phyloP scores from a whole-genome alignment of 1,284 basidiomycete genomes.

The Puccinia novopanici region DNA sequence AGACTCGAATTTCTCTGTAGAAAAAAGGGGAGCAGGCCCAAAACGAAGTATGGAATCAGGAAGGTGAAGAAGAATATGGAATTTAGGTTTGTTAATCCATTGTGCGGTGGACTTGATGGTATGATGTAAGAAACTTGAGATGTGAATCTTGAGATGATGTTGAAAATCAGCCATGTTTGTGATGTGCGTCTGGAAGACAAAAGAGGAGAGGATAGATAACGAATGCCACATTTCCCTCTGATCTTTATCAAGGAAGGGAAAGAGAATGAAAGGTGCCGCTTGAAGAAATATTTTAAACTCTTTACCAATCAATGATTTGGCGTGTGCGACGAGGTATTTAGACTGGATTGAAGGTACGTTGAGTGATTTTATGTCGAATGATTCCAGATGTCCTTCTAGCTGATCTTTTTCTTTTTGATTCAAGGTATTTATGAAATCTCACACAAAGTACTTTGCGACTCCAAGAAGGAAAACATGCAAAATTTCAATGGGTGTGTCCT shows the following conservation, averaged over 20 bases:
- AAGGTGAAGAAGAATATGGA: constrained; percentile 56
- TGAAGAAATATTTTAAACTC: constrained; percentile 17
- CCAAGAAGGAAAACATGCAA: no score
- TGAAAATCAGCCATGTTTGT: no score
- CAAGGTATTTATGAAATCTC: no score
- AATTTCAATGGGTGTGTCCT: no score
- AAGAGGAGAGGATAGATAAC: no score
- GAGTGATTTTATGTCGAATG: not conserved
- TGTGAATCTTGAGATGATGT: no score
- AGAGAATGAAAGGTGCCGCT: constrained; percentile 13
- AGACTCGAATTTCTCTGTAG: constrained; percentile 31
- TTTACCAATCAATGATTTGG: not conserved
- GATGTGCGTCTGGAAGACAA: no score
- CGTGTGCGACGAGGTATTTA: not conserved
- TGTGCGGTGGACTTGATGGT: constrained; percentile 50
- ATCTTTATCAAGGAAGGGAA: constrained; percentile 6
- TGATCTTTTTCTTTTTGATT: not conserved
- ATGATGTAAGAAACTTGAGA: no score
- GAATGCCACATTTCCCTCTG: no score
- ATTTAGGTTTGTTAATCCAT: no score
- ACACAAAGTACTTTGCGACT: no score
- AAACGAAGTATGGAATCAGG: constrained; percentile 51
- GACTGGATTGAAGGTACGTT: not conserved
- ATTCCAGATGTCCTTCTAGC: not conserved
- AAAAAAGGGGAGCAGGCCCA: constrained; percentile 23